Evolutionary conservation across 495 filamentous ascomycete genomes (phyloP).

Genomic region (Annulohypoxylon moriforme): DNA sequence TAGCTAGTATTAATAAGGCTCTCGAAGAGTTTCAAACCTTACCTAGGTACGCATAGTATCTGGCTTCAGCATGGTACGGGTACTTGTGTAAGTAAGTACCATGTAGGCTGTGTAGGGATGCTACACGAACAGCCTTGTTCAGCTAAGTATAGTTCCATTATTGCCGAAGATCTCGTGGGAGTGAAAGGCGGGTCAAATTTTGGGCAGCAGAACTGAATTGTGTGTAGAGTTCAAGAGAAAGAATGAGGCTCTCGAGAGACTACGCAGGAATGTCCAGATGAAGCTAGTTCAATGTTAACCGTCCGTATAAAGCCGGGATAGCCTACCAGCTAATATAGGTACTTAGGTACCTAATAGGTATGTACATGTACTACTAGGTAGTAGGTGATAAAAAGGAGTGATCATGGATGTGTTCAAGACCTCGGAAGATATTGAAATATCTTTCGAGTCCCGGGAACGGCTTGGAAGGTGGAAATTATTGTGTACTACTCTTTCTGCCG

Average conservation of each 20-base stretch:
- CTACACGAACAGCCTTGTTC: background rate
- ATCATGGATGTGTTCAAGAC: too few relatives aligned
- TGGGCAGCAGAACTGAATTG: background rate
- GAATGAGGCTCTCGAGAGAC: background rate
- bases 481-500: too few relatives aligned
- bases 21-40: background rate
- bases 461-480: too few relatives aligned
- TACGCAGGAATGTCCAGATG: too few relatives aligned
- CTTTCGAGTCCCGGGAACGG: too few relatives aligned
- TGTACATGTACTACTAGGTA: too few relatives aligned
- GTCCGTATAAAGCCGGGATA: too few relatives aligned
- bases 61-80: background rate
- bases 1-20: background rate
- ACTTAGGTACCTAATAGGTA: too few relatives aligned
- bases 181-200: background rate
- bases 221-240: background rate
- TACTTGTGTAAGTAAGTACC: background rate
- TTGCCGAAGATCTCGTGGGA: background rate
- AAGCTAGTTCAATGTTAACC: too few relatives aligned
- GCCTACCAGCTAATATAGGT: too few relatives aligned
- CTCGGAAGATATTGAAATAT: too few relatives aligned
- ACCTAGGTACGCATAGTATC: background rate
- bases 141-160: background rate
- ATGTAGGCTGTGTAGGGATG: conserved; percentile 1
- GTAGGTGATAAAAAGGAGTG: too few relatives aligned